Evolutionary conservation across 805 yeast species (phyloP).

Genomic region (Sugiyamaella marilandica): DNA sequence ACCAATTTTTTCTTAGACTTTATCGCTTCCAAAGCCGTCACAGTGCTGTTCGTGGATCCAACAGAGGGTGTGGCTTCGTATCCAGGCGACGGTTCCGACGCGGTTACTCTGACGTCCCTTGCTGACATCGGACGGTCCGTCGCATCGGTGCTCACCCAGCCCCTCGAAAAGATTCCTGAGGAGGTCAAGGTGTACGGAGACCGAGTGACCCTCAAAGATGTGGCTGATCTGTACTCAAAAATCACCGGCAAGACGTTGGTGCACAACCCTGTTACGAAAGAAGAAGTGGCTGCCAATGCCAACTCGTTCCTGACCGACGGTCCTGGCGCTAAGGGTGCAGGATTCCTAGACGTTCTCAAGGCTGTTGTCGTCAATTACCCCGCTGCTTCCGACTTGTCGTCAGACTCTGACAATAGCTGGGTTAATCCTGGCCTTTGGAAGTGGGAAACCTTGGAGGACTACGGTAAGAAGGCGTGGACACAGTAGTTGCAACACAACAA

Average conservation of each 20-base stretch:
- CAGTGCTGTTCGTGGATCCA: constrained; percentile 2
- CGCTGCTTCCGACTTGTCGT: background rate
- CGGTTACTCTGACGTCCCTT: constrained; percentile 19
- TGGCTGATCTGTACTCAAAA: constrained; percentile 20
- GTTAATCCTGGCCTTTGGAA: constrained; percentile 27
- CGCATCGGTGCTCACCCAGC: constrained; percentile 22
- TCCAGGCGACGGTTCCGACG: constrained; percentile 19
- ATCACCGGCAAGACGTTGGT: constrained; percentile 20
- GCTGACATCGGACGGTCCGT: constrained; percentile 26
- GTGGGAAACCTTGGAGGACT: constrained; percentile 18
- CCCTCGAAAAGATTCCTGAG: constrained; percentile 23
- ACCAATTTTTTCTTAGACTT: constrained; percentile 22
- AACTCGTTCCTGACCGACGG: background rate
- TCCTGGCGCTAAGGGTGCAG: constrained; percentile 1
- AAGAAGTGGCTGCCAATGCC: constrained; percentile 10
- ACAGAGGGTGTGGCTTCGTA: constrained; percentile 7
- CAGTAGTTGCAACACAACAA: no score
- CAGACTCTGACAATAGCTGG: constrained; percentile 18
- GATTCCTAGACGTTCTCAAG: constrained; percentile 1
- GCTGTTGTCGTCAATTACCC: constrained; percentile 6
- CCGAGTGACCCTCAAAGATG: constrained; percentile 14
- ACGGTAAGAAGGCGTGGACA: constrained; percentile 7
- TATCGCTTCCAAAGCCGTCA: constrained; percentile 8
- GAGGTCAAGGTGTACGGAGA: constrained; percentile 19
- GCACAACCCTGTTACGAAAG: constrained; percentile 10